Evolutionary conservation across 2,329 filamentous ascomycete genomes (phyloP), one percentile per base, ranked within the genome.

Genomic region (Aureobasidium mangrovei): DNA sequence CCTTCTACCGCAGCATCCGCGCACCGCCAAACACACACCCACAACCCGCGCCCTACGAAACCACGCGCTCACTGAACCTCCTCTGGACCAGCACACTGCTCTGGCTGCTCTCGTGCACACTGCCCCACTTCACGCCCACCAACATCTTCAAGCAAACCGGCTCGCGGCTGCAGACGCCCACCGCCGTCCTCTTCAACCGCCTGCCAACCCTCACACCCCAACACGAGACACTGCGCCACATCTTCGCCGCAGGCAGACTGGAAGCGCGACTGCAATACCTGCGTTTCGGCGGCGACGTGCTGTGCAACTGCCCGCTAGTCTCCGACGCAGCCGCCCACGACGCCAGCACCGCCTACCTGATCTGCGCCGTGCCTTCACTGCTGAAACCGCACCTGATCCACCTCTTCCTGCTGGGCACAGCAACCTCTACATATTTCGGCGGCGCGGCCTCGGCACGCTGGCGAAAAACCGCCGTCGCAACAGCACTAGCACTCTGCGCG

Each of bases 151-250:
- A 70, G 31, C 69, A 75, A 18, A 96, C 91, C 1, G 77, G 83
- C 55, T 93, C 88, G 48, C 87, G 91, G 33, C 81, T 97, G 18
- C 86, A 90, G 63, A 91, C 87, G 40, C 84, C 89, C n/a, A 84
- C 81, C 40, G 87, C 91, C 65, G 84, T 94, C 33, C 78, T 97
- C 57, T 93, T 95, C 70, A 82, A 79, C 56, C 86, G 91, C 12
- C 77, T 97, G 7, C 70, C 77, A 3, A 68, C 76, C 2, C 65
- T 84, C 1, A 84, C 80, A 0, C 59, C 70, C 0, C 57, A 67
- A 9, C 91, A 97, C 70, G 74, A 80, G 48, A 70, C 77, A 27
- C 77, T 97, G 7, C 79, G 82, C 51, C 71, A 74, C 28, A 84
- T 84, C 62, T 83, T 97, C 65, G 78, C 81, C 60, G 84, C 80